These are phyloP conservation scores for Gentiana straminea DNA, from an alignment of 257 asterid species.

Conservation along the genomic window DNA sequence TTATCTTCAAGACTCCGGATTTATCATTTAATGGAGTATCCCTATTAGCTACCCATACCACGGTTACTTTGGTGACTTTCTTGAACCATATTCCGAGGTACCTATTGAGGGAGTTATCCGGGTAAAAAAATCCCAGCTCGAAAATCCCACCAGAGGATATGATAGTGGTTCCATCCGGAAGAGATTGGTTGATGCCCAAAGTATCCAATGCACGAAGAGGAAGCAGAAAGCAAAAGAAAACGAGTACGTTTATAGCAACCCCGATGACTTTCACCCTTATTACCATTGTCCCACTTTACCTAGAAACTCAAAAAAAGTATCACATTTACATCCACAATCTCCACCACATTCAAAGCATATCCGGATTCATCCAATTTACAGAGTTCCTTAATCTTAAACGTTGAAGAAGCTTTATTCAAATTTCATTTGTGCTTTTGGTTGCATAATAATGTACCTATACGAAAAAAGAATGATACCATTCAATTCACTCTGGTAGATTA, in stretches of 20 bases:
- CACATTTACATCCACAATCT: too few relatives aligned
- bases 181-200: conserved; percentile 4
- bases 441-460: too few relatives aligned
- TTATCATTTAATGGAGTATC: conserved; percentile 9
- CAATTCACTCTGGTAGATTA: too few relatives aligned
- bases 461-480: too few relatives aligned
- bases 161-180: conserved; percentile 22
- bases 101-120: conserved; percentile 8
- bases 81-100: conserved; percentile 29
- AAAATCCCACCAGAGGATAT: conserved; percentile 23
- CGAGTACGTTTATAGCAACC: background rate
- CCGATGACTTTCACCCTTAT: too few relatives aligned
- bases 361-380: too few relatives aligned
- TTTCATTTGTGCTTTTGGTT: too few relatives aligned
- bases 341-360: too few relatives aligned
- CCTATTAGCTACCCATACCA: conserved; percentile 22
- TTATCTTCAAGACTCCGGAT: conserved; percentile 5
- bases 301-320: too few relatives aligned
- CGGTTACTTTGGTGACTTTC: background rate
- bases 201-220: conserved; percentile 9
- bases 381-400: too few relatives aligned
- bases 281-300: too few relatives aligned
- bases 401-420: too few relatives aligned
- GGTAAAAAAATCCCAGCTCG: conserved; percentile 27
- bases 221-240: conserved; percentile 1